Base-by-base conservation (phyloP, 2,329 filamentous ascomycete species). In the Claviceps africana region DNA sequence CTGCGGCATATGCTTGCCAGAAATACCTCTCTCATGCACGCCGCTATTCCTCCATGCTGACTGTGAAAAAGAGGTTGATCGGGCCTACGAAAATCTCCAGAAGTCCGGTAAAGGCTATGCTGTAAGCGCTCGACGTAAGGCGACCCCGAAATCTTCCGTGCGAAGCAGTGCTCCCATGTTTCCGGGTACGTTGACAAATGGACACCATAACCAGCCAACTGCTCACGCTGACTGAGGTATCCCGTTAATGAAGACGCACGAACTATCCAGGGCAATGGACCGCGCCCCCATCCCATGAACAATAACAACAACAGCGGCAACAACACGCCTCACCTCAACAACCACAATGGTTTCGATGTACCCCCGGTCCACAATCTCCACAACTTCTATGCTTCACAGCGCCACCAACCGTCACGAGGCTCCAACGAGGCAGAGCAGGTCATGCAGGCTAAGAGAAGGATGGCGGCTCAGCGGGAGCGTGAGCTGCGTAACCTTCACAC, bases 401-500 rank as follows among this genome's bases (percentile, higher is more conserved):
- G 91, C 66, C 93, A 94, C 72, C 88, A 91, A 72, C 81, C 80
- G 76, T 75, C 88, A 76, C 73, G 88, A 78, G 72, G 90, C 79
- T 81, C 80, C 65, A 83, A 79, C 76, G 93, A 97, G 75, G 88
- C 89, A 70, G 93, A 97, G 75, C 90, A 96, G 75, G 88, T 96
- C 82, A 88, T 95, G 79, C 93, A 97, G 82, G 90, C 89, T 64
- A 97, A 97, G 81, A 88, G 93, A 76, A 86, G 91, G 77, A 94
- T 97, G 88, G 93, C 93, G 65, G 93, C 93, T 70, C 93, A 97
- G 75, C 88, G 93, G 72, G 93, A 98, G 78, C 87, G 91, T 72
- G 93, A 98, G 77, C 84, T 98, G 71, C 88, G 93, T 72, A 98
- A 97, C 74, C 95, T 97, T 75, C 93, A 98, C 75, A 94, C 96